These are phyloP conservation scores for Microsporum canis DNA, from an alignment of 2,329 filamentous ascomycete genomes.

Conservation along the genomic window DNA sequence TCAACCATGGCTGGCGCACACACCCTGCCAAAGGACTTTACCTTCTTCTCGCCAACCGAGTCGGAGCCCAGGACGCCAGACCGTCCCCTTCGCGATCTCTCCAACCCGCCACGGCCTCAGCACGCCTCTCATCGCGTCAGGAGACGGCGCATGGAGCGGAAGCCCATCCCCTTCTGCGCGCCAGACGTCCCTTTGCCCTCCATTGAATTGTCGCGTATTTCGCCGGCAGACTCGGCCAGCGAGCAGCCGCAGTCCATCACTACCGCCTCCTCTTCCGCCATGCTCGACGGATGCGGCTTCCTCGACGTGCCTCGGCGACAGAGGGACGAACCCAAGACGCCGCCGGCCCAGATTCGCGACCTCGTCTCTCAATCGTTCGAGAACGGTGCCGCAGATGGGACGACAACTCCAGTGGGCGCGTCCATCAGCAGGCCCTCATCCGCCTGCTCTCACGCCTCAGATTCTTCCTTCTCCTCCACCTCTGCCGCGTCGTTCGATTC, in stretches of 20 bases:
- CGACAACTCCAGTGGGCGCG: slow-evolving; percentile 27
- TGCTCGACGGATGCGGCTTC: slow-evolving; percentile 21
- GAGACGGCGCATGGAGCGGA: slow-evolving; percentile 28
- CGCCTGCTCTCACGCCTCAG: slow-evolving; percentile 47
- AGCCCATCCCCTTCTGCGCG: slow-evolving; percentile 25
- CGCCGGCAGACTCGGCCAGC: slow-evolving; percentile 14
- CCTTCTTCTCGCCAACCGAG: slow-evolving; percentile 25
- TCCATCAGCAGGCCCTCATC: slow-evolving; percentile 46
- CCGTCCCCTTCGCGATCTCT: slow-evolving; percentile 28
- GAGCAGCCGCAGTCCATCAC: slow-evolving; percentile 2
- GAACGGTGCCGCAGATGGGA: slow-evolving; percentile 20
- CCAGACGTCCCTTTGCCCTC: slow-evolving; percentile 35
- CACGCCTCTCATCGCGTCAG: slow-evolving; percentile 34
- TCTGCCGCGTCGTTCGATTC: slow-evolving; percentile 32
- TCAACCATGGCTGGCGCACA: slow-evolving; percentile 19
- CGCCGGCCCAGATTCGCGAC: slow-evolving; percentile 35
- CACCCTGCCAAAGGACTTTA: slow-evolving; percentile 39
- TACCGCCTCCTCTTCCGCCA: slow-evolving; percentile 18
- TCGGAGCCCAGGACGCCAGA: slow-evolving; percentile 33
- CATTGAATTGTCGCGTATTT: slow-evolving; percentile 27
- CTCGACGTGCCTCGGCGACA: slow-evolving; percentile 31
- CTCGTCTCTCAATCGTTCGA: slow-evolving; percentile 23
- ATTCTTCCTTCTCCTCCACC: slow-evolving; percentile 51
- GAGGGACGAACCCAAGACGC: slow-evolving; percentile 33
- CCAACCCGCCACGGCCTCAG: slow-evolving; percentile 36